Evolutionary conservation across 2,329 filamentous ascomycete genomes (phyloP).

Genomic region (Aspergillus ruber): DNA sequence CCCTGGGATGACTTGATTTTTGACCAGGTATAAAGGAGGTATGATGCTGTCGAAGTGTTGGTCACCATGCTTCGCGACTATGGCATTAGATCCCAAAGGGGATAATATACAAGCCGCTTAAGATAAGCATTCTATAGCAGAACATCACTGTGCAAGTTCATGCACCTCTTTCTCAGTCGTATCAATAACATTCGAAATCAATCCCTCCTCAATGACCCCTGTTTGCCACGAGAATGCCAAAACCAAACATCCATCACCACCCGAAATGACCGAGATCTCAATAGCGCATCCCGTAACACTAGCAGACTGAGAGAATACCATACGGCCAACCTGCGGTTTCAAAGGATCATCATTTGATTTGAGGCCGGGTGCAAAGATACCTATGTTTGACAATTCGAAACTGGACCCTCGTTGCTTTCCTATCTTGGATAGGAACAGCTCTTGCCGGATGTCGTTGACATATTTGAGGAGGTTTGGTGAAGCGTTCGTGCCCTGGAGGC

Average conservation of each 20-base stretch:
- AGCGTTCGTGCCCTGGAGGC: constrained; percentile 26
- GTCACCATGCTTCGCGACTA: too few species aligned
- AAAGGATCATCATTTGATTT: constrained; percentile 4
- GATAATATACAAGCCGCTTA: background rate
- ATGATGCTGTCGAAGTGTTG: too few species aligned
- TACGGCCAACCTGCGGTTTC: constrained; percentile 28
- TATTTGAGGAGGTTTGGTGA: constrained; percentile 34
- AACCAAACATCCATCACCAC: constrained; percentile 38
- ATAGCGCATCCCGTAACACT: constrained; percentile 34
- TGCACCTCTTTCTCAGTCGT: constrained; percentile 12
- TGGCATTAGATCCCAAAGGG: background rate
- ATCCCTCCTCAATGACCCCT: constrained; percentile 25
- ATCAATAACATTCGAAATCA: constrained; percentile 16
- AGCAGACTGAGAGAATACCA: constrained; percentile 42
- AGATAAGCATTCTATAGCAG: background rate
- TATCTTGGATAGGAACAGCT: constrained; percentile 30
- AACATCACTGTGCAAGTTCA: background rate
- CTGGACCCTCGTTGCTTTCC: constrained; percentile 33
- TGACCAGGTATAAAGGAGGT: too few species aligned
- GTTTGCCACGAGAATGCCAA: constrained; percentile 39
- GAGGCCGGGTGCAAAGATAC: constrained; percentile 21
- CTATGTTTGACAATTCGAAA: constrained; percentile 45
- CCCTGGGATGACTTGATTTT: background rate
- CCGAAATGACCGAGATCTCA: constrained; percentile 36
- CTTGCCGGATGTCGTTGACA: constrained; percentile 32